Evolutionary conservation across 208 protist species (phyloP), one percentile per base, ranked within the genome.

Genomic region (Crithidia mellificae): DNA sequence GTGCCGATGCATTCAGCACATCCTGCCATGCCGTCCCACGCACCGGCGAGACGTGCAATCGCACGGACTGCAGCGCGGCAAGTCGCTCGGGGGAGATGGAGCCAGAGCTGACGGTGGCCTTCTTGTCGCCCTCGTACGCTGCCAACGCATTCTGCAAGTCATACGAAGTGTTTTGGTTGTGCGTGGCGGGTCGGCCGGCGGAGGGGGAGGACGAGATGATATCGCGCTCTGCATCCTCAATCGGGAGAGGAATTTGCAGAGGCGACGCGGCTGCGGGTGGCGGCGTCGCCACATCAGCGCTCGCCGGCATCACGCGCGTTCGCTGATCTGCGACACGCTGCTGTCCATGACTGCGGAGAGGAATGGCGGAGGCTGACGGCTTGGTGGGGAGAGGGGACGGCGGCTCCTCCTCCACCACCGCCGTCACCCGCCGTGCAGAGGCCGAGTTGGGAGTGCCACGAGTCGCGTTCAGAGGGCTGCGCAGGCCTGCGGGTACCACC

Each of bases 41-140:
- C 15, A 8, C 20, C 0, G 80, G 63, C 0, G 80, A 85, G 20
- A 85, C 80, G 61, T 81, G 59, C 32, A 85, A 72, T 3, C 55
- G 69, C 17, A 41, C 68, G 5, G 55, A 73, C 22, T 57, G 71
- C 19, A 78, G 67, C 5, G 65, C 29, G 14, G 58, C 59, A 6
- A 73, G 19, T 3, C 65, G 72, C 27, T 67, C 71, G 19, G 63
- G 56, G 2, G 71, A 29, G 6, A 63, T 6, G 0, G 61, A 63
- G 6, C 55, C 32, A 2, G 6, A 6, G 36, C 43, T 34, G 20
- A 38, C 22, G 24, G n/a, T n/a, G n/a, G n/a, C n/a, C n/a, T n/a
- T 44, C 30, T 24, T 38, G 19, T 51, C 38, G 25, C 27, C 6
- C 6, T 30, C 30, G 50, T 36, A n/a, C n/a, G n/a, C n/a, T n/a